Evolutionary conservation across 164 flowering plant species (phyloP), one percentile per base, ranked within the genome.

Genomic region (Liquidambar formosana): DNA sequence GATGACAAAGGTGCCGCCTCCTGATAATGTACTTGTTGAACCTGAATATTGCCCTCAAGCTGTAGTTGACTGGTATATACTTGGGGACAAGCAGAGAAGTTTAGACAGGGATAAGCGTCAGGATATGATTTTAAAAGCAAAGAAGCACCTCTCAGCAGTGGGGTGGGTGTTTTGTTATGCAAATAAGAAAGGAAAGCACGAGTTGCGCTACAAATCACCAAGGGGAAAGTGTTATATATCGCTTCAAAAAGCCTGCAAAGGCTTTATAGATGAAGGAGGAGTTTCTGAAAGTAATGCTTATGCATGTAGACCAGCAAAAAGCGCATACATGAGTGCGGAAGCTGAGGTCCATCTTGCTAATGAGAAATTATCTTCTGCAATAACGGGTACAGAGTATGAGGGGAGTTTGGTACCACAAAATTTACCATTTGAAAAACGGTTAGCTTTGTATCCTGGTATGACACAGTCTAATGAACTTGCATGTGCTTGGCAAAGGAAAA

Each of bases 31-130:
- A 62, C 57, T 52, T 21, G 21, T 77, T 49, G 76, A 81, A 57
- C 76, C 85, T 52, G 76, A 76, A 68, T 75, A 71, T 72, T 85
- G 81, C 46, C 91, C 91, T 57, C 76, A 89, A 72, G 87, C 93
- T 51, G 75, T 83, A 15, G 43, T 52, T 51, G 75, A 77, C 11
- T 88, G 83, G 71, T 73, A 13, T 60, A 41, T 21, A 10, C 1
- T 13, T 56, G 75, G 25, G 16, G 33, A 22, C n/a, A 51, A 63
- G 28, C 56, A 49, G 15, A 19, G n/a, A 21, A 10, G 43, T 60
- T 44, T 21, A 10, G 13, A 8, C 15, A n/a, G n/a, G n/a, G n/a
- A n/a, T 15, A 47, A 25, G 25, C 15, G 8, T 25, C 23, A 12
- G 18, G 44, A 27, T 10, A 21, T 77, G 68, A 59, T 59, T 33